These are phyloP conservation scores for Penicillium sp. DNA, from an alignment of 2,329 filamentous ascomycete genomes.

Conservation along the genomic window DNA sequence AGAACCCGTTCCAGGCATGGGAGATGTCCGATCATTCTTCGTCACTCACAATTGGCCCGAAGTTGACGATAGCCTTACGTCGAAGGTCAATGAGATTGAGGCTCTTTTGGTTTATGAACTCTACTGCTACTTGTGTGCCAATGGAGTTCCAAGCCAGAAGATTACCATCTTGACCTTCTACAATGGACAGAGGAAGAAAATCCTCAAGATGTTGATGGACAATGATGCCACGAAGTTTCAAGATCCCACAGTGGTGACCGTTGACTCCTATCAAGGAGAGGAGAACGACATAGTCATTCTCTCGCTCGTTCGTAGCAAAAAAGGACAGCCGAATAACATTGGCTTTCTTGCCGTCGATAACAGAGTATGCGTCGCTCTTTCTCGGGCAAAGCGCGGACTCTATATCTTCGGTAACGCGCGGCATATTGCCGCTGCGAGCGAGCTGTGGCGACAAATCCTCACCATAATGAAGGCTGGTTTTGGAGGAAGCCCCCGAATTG, in stretches of 20 bases:
- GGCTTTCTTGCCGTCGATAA: slow-evolving; percentile 76
- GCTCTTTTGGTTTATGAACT: slow-evolving; percentile 78
- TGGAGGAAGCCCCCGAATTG: slow-evolving; percentile 46
- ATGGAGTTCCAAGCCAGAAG: slow-evolving; percentile 63
- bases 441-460: slow-evolving; percentile 60
- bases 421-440: slow-evolving; percentile 55
- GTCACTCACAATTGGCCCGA: slow-evolving; percentile 72
- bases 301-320: slow-evolving; percentile 77
- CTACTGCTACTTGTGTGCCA: slow-evolving; percentile 72
- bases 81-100: slow-evolving; percentile 72
- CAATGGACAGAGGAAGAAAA: slow-evolving; percentile 75
- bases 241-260: slow-evolving; percentile 71
- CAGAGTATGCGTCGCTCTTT: slow-evolving; percentile 67
- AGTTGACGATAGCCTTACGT: slow-evolving; percentile 65
- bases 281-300: slow-evolving; percentile 85
- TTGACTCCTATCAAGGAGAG: slow-evolving; percentile 90
- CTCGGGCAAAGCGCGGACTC: slow-evolving; percentile 76
- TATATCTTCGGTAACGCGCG: slow-evolving; percentile 82
- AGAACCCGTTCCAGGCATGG: slow-evolving; percentile 67
- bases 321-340: slow-evolving; percentile 53
- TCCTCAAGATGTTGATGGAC: slow-evolving; percentile 57
- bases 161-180: slow-evolving; percentile 90
- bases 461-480: slow-evolving; percentile 47
- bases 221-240: slow-evolving; percentile 53
- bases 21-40: slow-evolving; percentile 64